Conservation (phyloP, 176 grass and related monocot species). For the Puya raimondii region DNA sequence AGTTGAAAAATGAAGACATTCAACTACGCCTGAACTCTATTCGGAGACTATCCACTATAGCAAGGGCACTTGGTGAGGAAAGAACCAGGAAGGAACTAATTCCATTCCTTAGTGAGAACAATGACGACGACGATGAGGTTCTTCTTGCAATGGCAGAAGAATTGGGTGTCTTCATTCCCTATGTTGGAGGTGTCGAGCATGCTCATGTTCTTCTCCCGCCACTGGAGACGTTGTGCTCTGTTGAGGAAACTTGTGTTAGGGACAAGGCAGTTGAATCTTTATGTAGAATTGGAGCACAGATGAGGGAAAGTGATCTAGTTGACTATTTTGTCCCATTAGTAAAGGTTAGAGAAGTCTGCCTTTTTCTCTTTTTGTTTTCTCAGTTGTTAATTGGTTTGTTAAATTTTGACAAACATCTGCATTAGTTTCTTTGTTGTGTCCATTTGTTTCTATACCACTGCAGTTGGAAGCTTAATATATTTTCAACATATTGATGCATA, state of each 20-base stretch:
- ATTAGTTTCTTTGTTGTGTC: background rate
- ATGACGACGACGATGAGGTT: conserved; percentile 95
- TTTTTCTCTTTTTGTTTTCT: background rate
- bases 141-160: conserved; percentile 98
- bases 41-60: conserved; percentile 82
- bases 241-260: conserved; percentile 92
- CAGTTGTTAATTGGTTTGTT: background rate
- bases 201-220: conserved; percentile 78
- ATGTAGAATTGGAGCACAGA: conserved; percentile 85
- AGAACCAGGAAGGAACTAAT: conserved; percentile 90
- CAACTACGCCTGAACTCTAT: conserved; percentile 88
- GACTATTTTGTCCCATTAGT: conserved; percentile 64
- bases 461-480: too few relatives aligned
- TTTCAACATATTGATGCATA: too few relatives aligned
- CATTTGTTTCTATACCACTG: background rate
- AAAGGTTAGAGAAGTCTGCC: conserved; percentile 38
- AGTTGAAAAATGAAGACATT: conserved; percentile 96
- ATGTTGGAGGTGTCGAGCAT: conserved; percentile 87
- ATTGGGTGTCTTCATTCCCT: conserved; percentile 87
- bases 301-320: conserved; percentile 77
- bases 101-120: conserved; percentile 95
- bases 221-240: conserved; percentile 74
- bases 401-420: too few relatives aligned
- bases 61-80: conserved; percentile 85
- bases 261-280: conserved; percentile 92